phyloP scores from a whole-genome alignment of 164 flowering plant genomes.

The Vitis riparia region DNA sequence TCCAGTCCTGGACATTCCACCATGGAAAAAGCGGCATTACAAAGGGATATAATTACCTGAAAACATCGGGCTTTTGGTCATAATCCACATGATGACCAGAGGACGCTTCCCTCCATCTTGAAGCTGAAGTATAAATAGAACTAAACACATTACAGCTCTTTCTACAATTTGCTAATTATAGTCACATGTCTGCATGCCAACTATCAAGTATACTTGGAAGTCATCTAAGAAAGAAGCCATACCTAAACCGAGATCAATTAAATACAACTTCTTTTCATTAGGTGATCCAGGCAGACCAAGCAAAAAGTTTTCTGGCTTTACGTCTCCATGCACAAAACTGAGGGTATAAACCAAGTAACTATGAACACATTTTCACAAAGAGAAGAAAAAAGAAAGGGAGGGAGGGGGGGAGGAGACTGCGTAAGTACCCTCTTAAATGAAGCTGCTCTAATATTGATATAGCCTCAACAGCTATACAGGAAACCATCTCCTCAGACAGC shows the following conservation, averaged over 20 bases:
- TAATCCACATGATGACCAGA: conserved; percentile 59
- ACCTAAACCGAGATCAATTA: conserved; percentile 65
- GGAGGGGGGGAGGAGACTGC: neutral
- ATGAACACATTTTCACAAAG: neutral
- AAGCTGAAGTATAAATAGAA: conserved; percentile 29
- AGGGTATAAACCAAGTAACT: neutral
- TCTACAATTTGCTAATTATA: neutral
- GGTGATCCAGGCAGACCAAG: conserved; percentile 54
- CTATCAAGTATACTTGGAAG: neutral
- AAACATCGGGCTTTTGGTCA: conserved; percentile 68
- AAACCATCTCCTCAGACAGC: conserved; percentile 55
- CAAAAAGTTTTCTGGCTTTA: conserved; percentile 66
- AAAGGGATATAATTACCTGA: conserved; percentile 33
- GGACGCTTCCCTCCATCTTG: conserved; percentile 48
- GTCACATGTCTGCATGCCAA: neutral
- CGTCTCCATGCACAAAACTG: conserved; percentile 68
- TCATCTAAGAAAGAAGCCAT: conserved; percentile 5
- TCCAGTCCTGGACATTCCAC: neutral
- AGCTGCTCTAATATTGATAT: conserved; percentile 57
- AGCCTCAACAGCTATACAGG: conserved; percentile 64
- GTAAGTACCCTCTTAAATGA: conserved; percentile 49
- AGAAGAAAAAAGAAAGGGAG: neutral
- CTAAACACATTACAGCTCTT: neutral
- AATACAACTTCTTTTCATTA: conserved; percentile 48
- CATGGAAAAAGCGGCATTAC: neutral